Evolutionary conservation across 495 filamentous ascomycete genomes (phyloP), one percentile per base, ranked within the genome.

Genomic region (Aspergillus homomorphus): DNA sequence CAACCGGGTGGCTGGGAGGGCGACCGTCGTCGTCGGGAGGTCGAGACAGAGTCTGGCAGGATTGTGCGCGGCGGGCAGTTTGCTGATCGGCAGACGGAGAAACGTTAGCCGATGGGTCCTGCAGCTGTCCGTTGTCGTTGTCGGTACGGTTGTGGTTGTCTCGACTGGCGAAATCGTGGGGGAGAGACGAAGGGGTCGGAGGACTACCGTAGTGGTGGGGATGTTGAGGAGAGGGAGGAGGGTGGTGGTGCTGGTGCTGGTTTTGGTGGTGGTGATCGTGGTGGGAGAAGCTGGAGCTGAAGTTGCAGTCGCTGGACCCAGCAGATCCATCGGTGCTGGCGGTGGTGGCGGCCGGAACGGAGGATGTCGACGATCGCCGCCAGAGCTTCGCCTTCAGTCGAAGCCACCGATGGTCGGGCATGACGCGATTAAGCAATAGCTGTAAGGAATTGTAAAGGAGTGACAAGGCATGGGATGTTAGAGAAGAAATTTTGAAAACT

Each of bases 301-400:
- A 38, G 33, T 38, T 38, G 12, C 33, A 38, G 33, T 38, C 33
- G 33, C 33, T 38, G 33, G 33, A 38, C 33, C 33, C 33, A 38
- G 33, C 33, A 38, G 33, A 38, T 9, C 33, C 33, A 38, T 38
- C 33, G 60, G 66, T 61, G 60, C 58, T 65, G 67, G 65, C 55
- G 48, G 23, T 30, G 48, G 48, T 23, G 48, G 48, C 48, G 48
- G 48, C 48, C 8, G 48, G 48, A 51, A 28, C 48, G 23, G 48
- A 51, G 21, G 70, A 64, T 26, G 65, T 64, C 44, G 74, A 72
- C 62, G 73, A 73, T 73, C 72, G 73, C 53, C 70, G 71, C 45
- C 73, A 64, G 55, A 76, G 66, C 60, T 71, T 75, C 18, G 69
- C 62, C 62, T 73, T 74, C 54, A 75, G 60, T 56, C 71, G 71